Evolutionary conservation across 1,139 yeast species (phyloP).

Genomic region (Meyerozyma athensensis): DNA sequence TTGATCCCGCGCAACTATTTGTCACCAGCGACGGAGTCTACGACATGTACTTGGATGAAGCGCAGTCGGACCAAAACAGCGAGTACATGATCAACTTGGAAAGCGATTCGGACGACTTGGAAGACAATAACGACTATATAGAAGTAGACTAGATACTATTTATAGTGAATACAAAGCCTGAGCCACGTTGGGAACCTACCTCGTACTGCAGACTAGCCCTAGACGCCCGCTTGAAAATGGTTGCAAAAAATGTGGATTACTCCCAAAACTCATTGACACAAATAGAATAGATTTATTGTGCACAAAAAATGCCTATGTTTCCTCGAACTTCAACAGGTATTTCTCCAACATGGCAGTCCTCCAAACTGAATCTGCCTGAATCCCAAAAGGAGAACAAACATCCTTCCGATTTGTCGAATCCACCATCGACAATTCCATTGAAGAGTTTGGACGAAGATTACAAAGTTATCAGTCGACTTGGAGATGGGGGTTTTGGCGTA

Average conservation of each 20-base stretch:
- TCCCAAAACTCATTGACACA: not conserved
- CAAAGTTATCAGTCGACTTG: conserved; percentile 49
- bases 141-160: conserved; percentile 5
- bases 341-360: not conserved
- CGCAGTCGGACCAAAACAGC: not conserved
- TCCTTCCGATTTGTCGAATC: conserved; percentile 13
- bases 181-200: no score
- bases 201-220: not conserved
- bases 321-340: not conserved
- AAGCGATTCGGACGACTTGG: conserved; percentile 28
- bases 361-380: not conserved
- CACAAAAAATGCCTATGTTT: not conserved
- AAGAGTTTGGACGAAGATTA: conserved; percentile 42
- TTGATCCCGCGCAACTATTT: conserved; percentile 25
- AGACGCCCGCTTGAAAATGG: not conserved
- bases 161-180: no score
- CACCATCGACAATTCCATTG: conserved; percentile 31
- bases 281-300: no score
- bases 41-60: conserved; percentile 24
- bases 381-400: not conserved
- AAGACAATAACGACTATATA: conserved; percentile 24
- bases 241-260: not conserved
- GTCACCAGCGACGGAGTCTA: conserved; percentile 21
- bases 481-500: conserved; percentile 76
- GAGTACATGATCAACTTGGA: not conserved